Evolutionary conservation across 768 basidiomycete genomes (phyloP), one percentile per base, ranked within the genome.

Genomic region (Collybia sp.): DNA sequence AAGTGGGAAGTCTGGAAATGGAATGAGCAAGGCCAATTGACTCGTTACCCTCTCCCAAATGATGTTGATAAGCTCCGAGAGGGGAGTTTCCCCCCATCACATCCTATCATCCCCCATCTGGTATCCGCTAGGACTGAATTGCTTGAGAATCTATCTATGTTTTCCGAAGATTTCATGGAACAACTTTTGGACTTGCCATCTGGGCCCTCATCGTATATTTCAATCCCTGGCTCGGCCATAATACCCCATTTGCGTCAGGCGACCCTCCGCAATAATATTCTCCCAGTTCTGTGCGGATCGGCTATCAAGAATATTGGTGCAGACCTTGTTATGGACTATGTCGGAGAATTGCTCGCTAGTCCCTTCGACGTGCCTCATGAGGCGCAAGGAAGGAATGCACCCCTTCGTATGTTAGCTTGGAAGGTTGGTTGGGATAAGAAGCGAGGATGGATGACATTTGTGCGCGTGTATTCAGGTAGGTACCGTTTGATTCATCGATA

Each of bases 391-490:
- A 53, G 62, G 17, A 76, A 77, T 44, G 58, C 73, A 0, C 79
- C 82, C 1, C 57, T 87, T 17, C 80, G 77, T 31, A 61, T 84
- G 51, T 69, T 93, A 19, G 91, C 87, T 2, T 93, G 92, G 91
- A 93, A 93, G 59, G 91, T 93, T 16, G 73, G 70, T 25, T 92
- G 89, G 90, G 89, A 93, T 57, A 82, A 81, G 47, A 78, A 75
- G 54, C 64, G 68, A 46, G 91, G 91, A 17, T 93, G 91, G 91
- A 91, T 93, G 89, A 93, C 91, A 1, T 93, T 91, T 59, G 84
- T 93, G 33, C 75, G 91, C 18, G 79, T 93, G 15, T 93, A 93
- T 62, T 91, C 90, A 44, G 91, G 90, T 88, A 60, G 50, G 70
- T 61, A 3, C 12, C 34, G 20, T 32, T 13, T 16, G 11, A 18